Evolutionary conservation across 108 stramenopile species (phyloP), one percentile per base, ranked within the genome.

Genomic region (Skeletonema menzelii): DNA sequence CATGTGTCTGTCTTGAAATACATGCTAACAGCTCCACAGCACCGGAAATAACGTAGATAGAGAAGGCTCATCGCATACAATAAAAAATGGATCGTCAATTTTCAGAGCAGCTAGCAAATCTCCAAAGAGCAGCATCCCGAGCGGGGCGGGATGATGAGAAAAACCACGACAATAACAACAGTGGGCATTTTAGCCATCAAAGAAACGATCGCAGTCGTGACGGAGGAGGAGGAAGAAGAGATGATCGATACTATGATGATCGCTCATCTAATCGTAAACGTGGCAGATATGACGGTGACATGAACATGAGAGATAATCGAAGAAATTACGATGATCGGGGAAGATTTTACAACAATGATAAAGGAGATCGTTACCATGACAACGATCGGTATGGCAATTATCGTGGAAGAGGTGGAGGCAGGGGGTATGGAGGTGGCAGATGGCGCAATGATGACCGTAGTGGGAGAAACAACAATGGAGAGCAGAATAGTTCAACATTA

Each of bases 31-130:
- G 31, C 5, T 32, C 35, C 35, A 37, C 37, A 38, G 37, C 37
- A 32, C 11, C 35, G 10, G 35, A 8, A 35, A 11, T 10, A 35
- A 8, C 35, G 35, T 35, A 35, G 4, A 34, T 34, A 34, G 34
- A 6, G 34, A 3, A 37, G 22, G 55, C 27, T 47, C 30, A 30
- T 30, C 2, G 4, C 30, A 30, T 4, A 2, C 30, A 3, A 2
- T 3, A 2, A 30, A 10, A 4, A 30, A 77, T 75, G 79, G 69
- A 77, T 34, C 67, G 65, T 7, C 61, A 64, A 56, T 90, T 90
- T 67, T 69, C 88, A 5, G 44, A 73, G n/a, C 86, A 84, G 47
- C 78, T 90, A 27, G 80, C 82, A 34, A 82, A 80, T 56, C 80
- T 90, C 11, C 85, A 87, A 78, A 66, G 79, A 22, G 75, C 84